phyloP scores from a whole-genome alignment of 176 grass and related monocot genomes.

The Phoenix dactylifera region DNA sequence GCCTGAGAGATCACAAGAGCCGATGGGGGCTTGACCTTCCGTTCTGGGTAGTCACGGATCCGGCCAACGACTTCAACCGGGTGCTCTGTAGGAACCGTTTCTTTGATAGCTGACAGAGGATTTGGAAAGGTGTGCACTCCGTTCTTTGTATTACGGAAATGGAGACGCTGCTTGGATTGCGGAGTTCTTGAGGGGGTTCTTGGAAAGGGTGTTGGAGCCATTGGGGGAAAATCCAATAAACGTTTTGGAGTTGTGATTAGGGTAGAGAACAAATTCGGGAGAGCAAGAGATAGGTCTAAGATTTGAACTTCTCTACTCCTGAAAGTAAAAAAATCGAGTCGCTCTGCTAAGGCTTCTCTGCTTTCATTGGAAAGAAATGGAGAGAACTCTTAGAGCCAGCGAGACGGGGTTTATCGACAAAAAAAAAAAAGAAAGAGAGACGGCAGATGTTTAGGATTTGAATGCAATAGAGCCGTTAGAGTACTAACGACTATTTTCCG shows the following conservation, averaged over 20 bases:
- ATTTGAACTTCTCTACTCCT: no score
- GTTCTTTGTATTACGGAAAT: conserved; percentile 43
- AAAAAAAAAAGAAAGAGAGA: no score
- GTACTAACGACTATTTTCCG: conserved; percentile 1
- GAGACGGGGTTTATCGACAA: no score
- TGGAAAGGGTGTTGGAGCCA: conserved; percentile 47
- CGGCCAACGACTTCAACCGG: conserved; percentile 86
- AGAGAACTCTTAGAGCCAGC: no score
- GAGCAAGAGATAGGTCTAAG: no score
- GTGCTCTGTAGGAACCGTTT: conserved; percentile 48
- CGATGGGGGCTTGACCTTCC: conserved; percentile 15
- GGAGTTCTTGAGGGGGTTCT: conserved; percentile 40
- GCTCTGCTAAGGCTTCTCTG: not conserved
- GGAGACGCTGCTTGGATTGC: conserved; percentile 63
- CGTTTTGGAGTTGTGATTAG: conserved; percentile 7
- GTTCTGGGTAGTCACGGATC: conserved; percentile 45
- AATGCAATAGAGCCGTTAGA: conserved; percentile 9
- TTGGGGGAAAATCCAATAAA: conserved; percentile 1
- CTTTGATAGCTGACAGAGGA: not conserved
- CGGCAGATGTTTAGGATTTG: not conserved
- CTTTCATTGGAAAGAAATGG: not conserved
- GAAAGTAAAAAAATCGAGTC: no score
- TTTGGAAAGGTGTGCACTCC: not conserved
- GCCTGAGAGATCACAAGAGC: conserved; percentile 41
- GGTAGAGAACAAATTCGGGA: not conserved